Evolutionary conservation across 2,329 filamentous ascomycete genomes (phyloP).

Genomic region (Endocalyx cinctus): DNA sequence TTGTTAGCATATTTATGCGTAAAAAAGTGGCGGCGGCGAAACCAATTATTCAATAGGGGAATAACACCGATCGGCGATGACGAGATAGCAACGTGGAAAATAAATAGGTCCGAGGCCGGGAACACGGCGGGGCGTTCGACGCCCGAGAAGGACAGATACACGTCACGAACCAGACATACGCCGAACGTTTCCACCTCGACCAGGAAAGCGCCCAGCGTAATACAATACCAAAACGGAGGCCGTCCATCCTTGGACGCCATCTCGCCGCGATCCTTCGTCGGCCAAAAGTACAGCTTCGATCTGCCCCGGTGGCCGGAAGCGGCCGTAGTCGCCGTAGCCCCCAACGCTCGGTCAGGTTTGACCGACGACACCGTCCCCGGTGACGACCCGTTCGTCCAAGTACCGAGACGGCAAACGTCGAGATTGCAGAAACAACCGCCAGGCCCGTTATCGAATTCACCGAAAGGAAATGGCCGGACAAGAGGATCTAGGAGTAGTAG

Average conservation of each 20-base stretch:
- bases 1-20: constrained; percentile 33
- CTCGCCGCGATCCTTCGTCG: constrained; percentile 29
- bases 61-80: constrained; percentile 61
- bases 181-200: constrained; percentile 33
- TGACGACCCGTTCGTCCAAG: constrained; percentile 53
- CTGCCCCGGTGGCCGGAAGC: constrained; percentile 37
- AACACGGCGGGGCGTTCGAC: no score
- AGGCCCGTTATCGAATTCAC: constrained; percentile 28
- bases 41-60: constrained; percentile 46
- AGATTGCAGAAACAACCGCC: constrained; percentile 48
- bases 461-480: constrained; percentile 29
- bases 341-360: constrained; percentile 57
- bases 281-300: constrained; percentile 39
- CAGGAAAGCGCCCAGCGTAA: constrained; percentile 48
- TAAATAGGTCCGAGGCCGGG: no score
- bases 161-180: constrained; percentile 21
- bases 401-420: constrained; percentile 48
- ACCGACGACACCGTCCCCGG: constrained; percentile 59
- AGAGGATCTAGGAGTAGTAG: constrained; percentile 44
- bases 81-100: constrained; percentile 62
- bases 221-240: constrained; percentile 43
- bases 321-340: constrained; percentile 53
- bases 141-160: constrained; percentile 25
- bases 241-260: constrained; percentile 28
- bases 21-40: constrained; percentile 33